Evolutionary conservation across 2,329 filamentous ascomycete species (phyloP).

Genomic region (Aureobasidium sp.): DNA sequence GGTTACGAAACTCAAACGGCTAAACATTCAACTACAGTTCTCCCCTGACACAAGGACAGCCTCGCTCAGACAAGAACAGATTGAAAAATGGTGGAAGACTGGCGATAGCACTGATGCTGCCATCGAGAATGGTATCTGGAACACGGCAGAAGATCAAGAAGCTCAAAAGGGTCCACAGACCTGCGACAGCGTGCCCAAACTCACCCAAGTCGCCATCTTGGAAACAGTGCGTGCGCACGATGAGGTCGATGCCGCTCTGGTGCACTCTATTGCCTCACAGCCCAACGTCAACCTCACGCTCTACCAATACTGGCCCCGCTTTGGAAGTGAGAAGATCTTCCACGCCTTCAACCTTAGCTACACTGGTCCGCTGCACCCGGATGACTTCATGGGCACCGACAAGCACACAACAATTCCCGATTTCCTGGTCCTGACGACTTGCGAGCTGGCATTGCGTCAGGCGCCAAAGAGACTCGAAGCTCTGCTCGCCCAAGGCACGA

Average conservation of each 20-base stretch:
- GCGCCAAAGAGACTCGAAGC: slow-evolving; percentile 19
- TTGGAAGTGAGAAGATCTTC: slow-evolving; percentile 25
- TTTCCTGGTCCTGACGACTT: slow-evolving; percentile 25
- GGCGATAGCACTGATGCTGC: neutral
- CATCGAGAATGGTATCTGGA: slow-evolving; percentile 1
- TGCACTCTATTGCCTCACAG: slow-evolving; percentile 26
- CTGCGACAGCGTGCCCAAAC: neutral
- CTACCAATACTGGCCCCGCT: slow-evolving; percentile 25
- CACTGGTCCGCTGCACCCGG: neutral
- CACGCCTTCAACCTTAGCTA: slow-evolving; percentile 22
- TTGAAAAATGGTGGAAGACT: slow-evolving; percentile 5
- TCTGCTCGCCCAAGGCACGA: slow-evolving; percentile 23
- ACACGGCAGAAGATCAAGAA: neutral
- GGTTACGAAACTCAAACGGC: neutral
- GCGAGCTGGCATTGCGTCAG: slow-evolving; percentile 23
- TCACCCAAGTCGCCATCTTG: slow-evolving; percentile 33
- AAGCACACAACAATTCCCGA: slow-evolving; percentile 21
- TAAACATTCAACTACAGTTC: neutral
- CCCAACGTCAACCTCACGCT: slow-evolving; percentile 21
- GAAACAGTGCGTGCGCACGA: slow-evolving; percentile 27
- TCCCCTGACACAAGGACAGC: neutral
- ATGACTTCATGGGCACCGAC: slow-evolving; percentile 16
- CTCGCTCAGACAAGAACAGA: slow-evolving; percentile 1
- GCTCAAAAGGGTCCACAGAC: neutral
- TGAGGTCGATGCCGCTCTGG: slow-evolving; percentile 26